Conservation (phyloP, 305 asterid species). For the Fraxinus floribunda region DNA sequence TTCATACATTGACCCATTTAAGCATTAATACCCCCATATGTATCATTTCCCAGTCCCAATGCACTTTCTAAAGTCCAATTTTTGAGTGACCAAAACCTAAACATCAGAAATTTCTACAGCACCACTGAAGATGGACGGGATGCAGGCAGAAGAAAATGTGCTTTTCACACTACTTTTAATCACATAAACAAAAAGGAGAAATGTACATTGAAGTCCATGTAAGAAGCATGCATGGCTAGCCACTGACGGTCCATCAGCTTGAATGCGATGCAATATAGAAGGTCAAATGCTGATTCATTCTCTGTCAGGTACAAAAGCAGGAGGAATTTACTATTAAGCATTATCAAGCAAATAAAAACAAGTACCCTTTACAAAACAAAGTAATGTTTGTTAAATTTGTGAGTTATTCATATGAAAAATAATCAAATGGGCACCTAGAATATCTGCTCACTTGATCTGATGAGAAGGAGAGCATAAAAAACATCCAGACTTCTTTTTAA, state of each 20-base stretch:
- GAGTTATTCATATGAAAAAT: neutral
- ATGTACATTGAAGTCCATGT: conserved; percentile 97
- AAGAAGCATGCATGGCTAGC: conserved; percentile 97
- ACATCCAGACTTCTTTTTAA: neutral
- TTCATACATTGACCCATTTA: neutral
- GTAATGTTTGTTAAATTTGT: neutral
- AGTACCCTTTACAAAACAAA: neutral
- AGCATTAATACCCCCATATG: neutral
- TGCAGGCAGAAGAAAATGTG: neutral
- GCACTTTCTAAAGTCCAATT: neutral
- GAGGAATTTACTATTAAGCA: conserved; percentile 18
- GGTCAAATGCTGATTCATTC: conserved; percentile 93
- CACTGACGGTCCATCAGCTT: conserved; percentile 97
- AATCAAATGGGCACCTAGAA: neutral
- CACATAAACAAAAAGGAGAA: conserved; percentile 2
- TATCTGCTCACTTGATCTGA: neutral
- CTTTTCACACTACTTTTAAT: neutral
- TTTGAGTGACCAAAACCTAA: neutral
- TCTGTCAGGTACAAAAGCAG: conserved; percentile 49
- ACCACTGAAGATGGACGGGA: neutral
- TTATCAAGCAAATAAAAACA: neutral
- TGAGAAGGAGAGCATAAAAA: neutral
- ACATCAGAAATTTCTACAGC: neutral
- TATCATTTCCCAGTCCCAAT: neutral
- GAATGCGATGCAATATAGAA: conserved; percentile 90